These are phyloP conservation scores for Phytophthora crassamura DNA, from an alignment of 352 stramenopile species.

Conservation along the genomic window DNA sequence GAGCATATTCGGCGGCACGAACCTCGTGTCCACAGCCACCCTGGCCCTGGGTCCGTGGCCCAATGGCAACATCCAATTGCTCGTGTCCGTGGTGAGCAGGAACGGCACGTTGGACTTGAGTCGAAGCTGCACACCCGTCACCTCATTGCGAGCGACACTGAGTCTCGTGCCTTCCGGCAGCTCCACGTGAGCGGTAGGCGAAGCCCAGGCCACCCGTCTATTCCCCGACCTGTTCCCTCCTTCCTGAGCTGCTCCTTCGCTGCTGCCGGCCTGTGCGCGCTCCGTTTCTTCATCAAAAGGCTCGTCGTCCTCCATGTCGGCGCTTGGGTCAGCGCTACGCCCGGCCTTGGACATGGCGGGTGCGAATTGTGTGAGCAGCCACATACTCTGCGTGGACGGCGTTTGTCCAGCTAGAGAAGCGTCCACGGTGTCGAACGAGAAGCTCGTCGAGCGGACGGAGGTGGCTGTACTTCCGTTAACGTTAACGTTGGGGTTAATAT, in stretches of 20 bases:
- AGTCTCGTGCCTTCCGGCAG: slow-evolving; percentile 52
- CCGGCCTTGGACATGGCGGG: slow-evolving; percentile 60
- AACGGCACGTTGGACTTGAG: slow-evolving; percentile 66
- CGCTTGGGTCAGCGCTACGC: slow-evolving; percentile 31
- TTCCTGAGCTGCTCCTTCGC: slow-evolving; percentile 3
- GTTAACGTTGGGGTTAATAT: neutral
- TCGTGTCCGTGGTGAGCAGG: slow-evolving; percentile 52
- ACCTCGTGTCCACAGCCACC: slow-evolving; percentile 60
- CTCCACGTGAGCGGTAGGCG: slow-evolving; percentile 32
- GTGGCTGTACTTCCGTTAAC: neutral
- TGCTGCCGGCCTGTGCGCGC: slow-evolving; percentile 10
- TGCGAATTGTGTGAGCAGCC: slow-evolving; percentile 57
- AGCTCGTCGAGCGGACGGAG: slow-evolving; percentile 17
- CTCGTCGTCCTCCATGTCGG: slow-evolving; percentile 51
- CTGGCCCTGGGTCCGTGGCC: slow-evolving; percentile 67
- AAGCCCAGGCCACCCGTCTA: slow-evolving; percentile 47
- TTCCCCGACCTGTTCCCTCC: slow-evolving; percentile 11
- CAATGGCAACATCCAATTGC: slow-evolving; percentile 64
- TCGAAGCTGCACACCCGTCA: slow-evolving; percentile 62
- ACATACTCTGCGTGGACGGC: slow-evolving; percentile 31
- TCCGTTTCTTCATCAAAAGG: slow-evolving; percentile 45
- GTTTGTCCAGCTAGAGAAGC: slow-evolving; percentile 4
- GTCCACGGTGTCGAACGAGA: slow-evolving; percentile 38
- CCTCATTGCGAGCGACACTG: slow-evolving; percentile 56
- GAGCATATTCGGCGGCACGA: slow-evolving; percentile 55